A percentile compares a stretch with the other conserved stretches of the same genome.
phyloP scores from a whole-genome alignment of 768 basidiomycete species.

The Mycena sanguinolenta region DNA sequence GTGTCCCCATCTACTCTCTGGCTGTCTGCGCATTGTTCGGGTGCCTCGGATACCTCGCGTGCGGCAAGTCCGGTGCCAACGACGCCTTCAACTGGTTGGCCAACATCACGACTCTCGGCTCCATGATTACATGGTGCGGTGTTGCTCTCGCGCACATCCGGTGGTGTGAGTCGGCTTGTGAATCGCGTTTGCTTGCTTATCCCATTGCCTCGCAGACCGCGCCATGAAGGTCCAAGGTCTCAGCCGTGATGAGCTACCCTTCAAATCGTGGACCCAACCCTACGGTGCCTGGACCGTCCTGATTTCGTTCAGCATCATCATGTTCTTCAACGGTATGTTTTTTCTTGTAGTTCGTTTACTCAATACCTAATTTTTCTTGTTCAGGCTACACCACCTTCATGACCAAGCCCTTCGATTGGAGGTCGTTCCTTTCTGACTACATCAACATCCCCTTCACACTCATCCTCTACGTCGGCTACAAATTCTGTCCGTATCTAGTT shows the following conservation, averaged over 20 bases:
- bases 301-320: constrained; percentile 34
- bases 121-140: constrained; percentile 58
- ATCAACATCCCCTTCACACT: constrained; percentile 42
- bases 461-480: constrained; percentile 42
- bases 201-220: constrained; percentile 34
- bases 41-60: constrained; percentile 57
- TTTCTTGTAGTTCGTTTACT: not conserved
- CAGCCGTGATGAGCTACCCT: constrained; percentile 39
- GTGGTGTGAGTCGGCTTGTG: constrained; percentile 22
- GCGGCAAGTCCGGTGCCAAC: constrained; percentile 47
- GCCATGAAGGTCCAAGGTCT: constrained; percentile 52
- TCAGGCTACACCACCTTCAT: constrained; percentile 34
- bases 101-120: constrained; percentile 51
- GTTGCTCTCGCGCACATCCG: constrained; percentile 59
- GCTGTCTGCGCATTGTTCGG: constrained; percentile 51
- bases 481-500: constrained; percentile 18
- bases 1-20: constrained; percentile 57
- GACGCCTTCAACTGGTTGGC: constrained; percentile 59
- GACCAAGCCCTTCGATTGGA: constrained; percentile 30
- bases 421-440: constrained; percentile 39
- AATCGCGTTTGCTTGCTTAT: constrained; percentile 9
- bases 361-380: not conserved
- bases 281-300: constrained; percentile 39
- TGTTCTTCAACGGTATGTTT: constrained; percentile 37
- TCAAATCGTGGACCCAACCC: constrained; percentile 37